Evolutionary conservation across 306 rosid species (phyloP), one percentile per base, ranked within the genome.

Genomic region (Cicer bijugum): DNA sequence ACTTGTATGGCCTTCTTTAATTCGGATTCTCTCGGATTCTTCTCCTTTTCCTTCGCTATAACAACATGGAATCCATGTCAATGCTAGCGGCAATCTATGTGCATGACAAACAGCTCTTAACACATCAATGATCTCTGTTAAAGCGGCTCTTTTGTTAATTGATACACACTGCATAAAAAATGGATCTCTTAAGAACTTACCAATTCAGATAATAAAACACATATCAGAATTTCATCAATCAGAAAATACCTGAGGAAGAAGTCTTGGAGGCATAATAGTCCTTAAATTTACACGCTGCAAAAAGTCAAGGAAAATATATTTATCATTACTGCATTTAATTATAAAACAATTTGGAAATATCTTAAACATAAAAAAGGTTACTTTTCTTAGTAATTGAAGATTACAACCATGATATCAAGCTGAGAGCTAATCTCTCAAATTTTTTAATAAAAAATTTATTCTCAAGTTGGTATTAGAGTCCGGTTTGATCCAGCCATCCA

Each of bases 11-110:
- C 84, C 87, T 65, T 82, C 96, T 80, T 81, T 85, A 12, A 84
- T 82, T 60, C 73, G 84, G 76, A 87, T 72, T 68, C 78, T 73
- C 47, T 43, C 64, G 56, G 58, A 67, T 74, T 80, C 95, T 51
- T 86, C 75, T n/a, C 66, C 78, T 28, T 28, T 72, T 67, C 82
- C 88, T 68, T 84, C 83, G n/a, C 47, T 75, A 78, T 83, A 85
- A 73, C 56, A 87, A 75, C 96, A 90, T 40, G 99, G 97, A 80
- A 94, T 88, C 97, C 99, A 94, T 20, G 99, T 90, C 70, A 91
- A 63, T 43, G 99, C 99, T 79, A 91, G 82, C 12, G 99, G 99
- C 83, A 94, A 74, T 12, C 84, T 91, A 84, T 94, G 97, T 33
- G 97, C 93, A 75, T 91, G 96, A 74, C 99, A 94, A 52, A 94